Evolutionary conservation across 257 asterid genomes (phyloP), one percentile per base, ranked within the genome.

Genomic region (Vinca minor): DNA sequence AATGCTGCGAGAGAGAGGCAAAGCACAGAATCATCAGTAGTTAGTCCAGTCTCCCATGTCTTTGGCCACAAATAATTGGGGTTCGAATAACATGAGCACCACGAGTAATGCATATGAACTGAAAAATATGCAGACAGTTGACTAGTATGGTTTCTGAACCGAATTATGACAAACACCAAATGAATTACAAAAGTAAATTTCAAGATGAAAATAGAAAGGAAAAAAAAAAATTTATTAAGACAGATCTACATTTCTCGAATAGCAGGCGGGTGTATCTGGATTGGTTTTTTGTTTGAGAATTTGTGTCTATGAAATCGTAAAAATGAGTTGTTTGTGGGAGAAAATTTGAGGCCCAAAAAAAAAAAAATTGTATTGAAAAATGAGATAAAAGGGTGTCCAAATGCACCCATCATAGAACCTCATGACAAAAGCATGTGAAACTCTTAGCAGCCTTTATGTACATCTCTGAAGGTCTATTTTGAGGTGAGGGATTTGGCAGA

Each of bases 1-100:
- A 93, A 89, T 93, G 97, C 99, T 93, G 94, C 74, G 62, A 53
- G 41, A 70, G n/a, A 18, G 23, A 55, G 74, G 69, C 14, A 70
- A 44, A 63, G 48, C 21, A 17, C 14, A 15, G 13, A 56, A 56
- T 2, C 5, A 56, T 56, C 26, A 31, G 18, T 56, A 31, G 62
- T 17, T 2, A 13, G 15, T 59, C 68, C 21, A 41, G 45, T 47
- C 47, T 55, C 28, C 46, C 64, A 56, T 34, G 50, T 55, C 52
- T 42, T 47, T 38, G 28, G 55, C 28, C 5, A 41, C 38, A 46
- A 44, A 44, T 44, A 8, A 9, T 50, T 2, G 56, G 1, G 34
- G 11, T 3, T 7, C 14, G 3, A 50, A 53, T 15, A 55, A 55
- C 39, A 56, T 10, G 8, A 39, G 52, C 25, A 25, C 23, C 26